These are phyloP conservation scores for Chrysochromulina tobinii DNA, from an alignment of 78 protist genomes.

Conservation along the genomic window DNA sequence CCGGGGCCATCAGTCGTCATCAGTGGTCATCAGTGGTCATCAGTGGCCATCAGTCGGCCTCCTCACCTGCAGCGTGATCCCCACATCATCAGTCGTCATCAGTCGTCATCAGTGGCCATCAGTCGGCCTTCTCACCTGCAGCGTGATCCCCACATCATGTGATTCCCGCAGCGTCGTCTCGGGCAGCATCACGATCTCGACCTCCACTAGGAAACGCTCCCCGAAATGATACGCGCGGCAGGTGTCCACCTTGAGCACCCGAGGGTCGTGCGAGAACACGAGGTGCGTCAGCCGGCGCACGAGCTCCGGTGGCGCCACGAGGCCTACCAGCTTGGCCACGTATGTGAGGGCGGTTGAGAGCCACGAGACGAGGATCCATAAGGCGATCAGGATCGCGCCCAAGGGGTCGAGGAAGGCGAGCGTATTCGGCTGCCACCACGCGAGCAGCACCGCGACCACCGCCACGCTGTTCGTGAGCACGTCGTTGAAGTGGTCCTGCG, in stretches of 20 bases:
- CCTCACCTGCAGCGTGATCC: neutral
- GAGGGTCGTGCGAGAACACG: neutral
- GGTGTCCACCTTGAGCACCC: neutral
- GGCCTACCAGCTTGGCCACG: neutral
- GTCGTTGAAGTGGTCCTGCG: constrained; percentile 4
- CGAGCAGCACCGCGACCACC: neutral
- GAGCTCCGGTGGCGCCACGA: neutral
- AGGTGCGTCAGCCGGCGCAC: neutral
- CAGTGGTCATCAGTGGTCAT: too few relatives aligned
- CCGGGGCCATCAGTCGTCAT: too few relatives aligned
- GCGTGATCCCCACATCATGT: neutral
- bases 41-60: too few relatives aligned
- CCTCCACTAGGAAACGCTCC: neutral
- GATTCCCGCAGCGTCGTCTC: neutral
- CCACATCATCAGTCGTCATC: neutral
- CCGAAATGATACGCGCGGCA: neutral
- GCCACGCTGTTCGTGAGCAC: neutral
- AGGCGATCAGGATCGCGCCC: neutral
- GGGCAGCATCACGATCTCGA: neutral
- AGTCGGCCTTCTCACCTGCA: neutral
- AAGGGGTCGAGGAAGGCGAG: neutral
- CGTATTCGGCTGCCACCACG: neutral
- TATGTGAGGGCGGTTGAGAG: neutral
- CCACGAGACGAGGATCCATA: neutral
- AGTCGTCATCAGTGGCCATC: too few relatives aligned